Conservation (phyloP, 495 filamentous ascomycete genomes). For the Trichoderma erinaceum region DNA sequence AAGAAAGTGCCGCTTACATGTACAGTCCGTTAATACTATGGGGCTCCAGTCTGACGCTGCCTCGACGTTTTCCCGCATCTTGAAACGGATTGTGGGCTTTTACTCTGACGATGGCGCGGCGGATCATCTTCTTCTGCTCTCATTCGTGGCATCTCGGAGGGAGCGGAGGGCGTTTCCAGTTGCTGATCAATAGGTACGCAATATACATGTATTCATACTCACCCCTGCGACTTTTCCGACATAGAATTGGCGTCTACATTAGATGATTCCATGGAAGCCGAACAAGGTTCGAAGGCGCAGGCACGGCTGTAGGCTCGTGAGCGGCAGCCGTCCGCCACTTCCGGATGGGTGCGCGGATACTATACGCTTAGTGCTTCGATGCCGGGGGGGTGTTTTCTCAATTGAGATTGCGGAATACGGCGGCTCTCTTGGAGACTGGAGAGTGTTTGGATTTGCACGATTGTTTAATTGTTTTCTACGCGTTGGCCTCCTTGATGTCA, state of each 20-base stretch:
- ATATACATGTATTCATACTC: background rate
- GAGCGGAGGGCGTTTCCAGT: background rate
- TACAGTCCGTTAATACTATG: background rate
- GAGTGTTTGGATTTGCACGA: no score
- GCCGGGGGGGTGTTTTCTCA: no score
- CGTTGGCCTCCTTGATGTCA: no score
- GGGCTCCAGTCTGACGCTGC: background rate
- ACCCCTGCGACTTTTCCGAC: no score
- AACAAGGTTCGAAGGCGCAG: background rate
- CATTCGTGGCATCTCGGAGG: background rate
- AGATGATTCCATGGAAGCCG: slow-evolving; percentile 9
- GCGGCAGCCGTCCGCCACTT: slow-evolving; percentile 1
- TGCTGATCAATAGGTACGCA: background rate
- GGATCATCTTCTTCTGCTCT: background rate
- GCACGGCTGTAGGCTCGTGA: background rate
- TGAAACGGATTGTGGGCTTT: background rate
- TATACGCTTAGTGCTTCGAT: background rate
- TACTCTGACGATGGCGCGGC: background rate
- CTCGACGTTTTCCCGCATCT: background rate
- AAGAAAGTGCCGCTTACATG: background rate
- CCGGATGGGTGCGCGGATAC: background rate
- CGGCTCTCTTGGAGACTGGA: background rate
- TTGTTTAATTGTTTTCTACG: no score
- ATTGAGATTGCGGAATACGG: no score
- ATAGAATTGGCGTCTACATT: background rate